Evolutionary conservation across 2,329 filamentous ascomycete genomes (phyloP).

Genomic region (Elsinoe arachidis): DNA sequence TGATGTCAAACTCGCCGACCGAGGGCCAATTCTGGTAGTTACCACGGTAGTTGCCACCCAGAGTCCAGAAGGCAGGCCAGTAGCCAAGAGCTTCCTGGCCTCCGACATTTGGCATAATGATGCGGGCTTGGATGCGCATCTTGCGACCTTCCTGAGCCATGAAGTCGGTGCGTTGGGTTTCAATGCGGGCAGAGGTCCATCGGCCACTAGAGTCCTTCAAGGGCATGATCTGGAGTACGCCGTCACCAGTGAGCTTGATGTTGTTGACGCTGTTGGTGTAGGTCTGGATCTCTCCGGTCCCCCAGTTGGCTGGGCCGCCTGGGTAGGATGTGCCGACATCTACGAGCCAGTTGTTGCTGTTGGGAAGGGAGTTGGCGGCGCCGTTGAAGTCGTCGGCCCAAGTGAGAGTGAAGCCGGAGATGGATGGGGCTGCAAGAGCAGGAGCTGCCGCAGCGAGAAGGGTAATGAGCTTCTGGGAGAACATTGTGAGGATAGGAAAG

Average conservation of each 20-base stretch:
- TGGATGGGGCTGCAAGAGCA: neutral
- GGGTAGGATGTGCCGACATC: slow-evolving; percentile 41
- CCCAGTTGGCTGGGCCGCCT: slow-evolving; percentile 40
- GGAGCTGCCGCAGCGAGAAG: neutral
- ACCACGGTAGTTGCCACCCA: slow-evolving; percentile 18
- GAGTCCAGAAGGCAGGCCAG: slow-evolving; percentile 22
- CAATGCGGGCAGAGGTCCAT: slow-evolving; percentile 20
- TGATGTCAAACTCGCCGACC: slow-evolving; percentile 26
- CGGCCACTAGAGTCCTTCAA: slow-evolving; percentile 21
- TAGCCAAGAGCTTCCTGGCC: slow-evolving; percentile 18
- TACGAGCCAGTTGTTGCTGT: slow-evolving; percentile 36
- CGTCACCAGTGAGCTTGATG: slow-evolving; percentile 31
- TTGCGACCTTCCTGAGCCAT: slow-evolving; percentile 21
- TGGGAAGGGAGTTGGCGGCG: slow-evolving; percentile 26
- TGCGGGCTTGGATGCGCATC: slow-evolving; percentile 20
- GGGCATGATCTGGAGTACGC: slow-evolving; percentile 34
- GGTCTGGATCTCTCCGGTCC: slow-evolving; percentile 41
- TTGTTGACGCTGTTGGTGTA: slow-evolving; percentile 38
- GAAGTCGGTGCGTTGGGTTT: slow-evolving; percentile 20
- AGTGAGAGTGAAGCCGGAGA: slow-evolving; percentile 2
- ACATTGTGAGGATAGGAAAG: neutral
- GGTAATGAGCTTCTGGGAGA: slow-evolving; percentile 6
- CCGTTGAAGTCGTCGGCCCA: slow-evolving; percentile 30
- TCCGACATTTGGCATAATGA: slow-evolving; percentile 17
- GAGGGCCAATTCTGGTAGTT: slow-evolving; percentile 23